Evolutionary conservation across 139 green algal species (phyloP).

Genomic region (Edaphochlamys debaryana): DNA sequence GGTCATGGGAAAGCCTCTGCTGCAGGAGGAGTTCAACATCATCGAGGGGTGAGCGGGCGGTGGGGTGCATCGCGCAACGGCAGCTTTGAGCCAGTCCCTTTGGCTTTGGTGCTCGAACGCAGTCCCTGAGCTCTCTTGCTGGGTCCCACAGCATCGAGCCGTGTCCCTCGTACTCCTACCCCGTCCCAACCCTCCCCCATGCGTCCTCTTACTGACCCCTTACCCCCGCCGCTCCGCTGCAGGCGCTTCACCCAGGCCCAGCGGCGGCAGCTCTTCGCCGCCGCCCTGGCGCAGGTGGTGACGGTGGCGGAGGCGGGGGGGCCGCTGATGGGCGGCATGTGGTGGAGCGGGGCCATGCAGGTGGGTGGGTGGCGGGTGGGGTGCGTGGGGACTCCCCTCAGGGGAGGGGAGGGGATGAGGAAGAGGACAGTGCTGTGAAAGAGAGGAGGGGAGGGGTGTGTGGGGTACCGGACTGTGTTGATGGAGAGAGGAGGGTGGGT

Average conservation of each 20-base stretch:
- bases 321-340: slow-evolving; percentile 10
- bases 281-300: slow-evolving; percentile 2
- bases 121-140: too few relatives aligned
- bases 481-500: too few relatives aligned
- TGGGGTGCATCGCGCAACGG: not conserved
- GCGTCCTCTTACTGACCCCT: too few relatives aligned
- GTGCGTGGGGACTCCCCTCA: not conserved
- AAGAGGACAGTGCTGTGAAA: too few relatives aligned
- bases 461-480: too few relatives aligned
- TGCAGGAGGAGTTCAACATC: slow-evolving; percentile 50
- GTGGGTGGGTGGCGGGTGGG: not conserved
- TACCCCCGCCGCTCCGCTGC: not conserved
- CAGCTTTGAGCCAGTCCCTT: too few relatives aligned
- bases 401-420: too few relatives aligned
- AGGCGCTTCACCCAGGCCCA: slow-evolving; percentile 8
- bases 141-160: too few relatives aligned
- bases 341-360: slow-evolving; percentile 5
- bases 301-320: not conserved
- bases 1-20: slow-evolving; percentile 15
- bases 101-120: too few relatives aligned
- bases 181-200: too few relatives aligned
- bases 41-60: not conserved
- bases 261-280: not conserved
- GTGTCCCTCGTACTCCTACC: too few relatives aligned
- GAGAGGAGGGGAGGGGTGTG: too few relatives aligned